Evolutionary conservation across 805 yeast species (phyloP).

Genomic region (Saccharomycopsis synnaedendra): DNA sequence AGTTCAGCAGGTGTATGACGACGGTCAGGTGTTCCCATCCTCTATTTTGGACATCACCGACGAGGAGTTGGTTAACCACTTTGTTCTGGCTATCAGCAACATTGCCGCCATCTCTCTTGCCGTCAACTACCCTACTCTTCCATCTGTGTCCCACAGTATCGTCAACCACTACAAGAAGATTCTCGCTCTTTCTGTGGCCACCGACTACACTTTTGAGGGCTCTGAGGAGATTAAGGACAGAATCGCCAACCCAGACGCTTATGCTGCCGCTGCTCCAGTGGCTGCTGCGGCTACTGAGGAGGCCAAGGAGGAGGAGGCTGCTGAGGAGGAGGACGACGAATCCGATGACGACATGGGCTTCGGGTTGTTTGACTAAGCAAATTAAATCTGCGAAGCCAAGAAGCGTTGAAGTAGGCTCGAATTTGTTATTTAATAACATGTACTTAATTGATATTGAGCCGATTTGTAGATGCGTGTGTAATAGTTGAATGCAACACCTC

Average conservation of each 20-base stretch:
- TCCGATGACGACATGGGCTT: conserved; percentile 86
- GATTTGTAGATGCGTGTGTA: no score
- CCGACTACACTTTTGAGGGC: conserved; percentile 98
- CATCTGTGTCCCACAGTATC: conserved; percentile 97
- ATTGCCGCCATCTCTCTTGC: conserved; percentile 96
- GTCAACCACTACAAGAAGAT: conserved; percentile 99
- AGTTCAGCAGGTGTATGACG: conserved; percentile 94
- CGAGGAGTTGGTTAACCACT: conserved; percentile 88
- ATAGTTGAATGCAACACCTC: no score
- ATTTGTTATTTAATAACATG: no score
- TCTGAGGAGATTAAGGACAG: conserved; percentile 99
- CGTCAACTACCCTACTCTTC: conserved; percentile 97
- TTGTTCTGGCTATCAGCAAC: conserved; percentile 83
- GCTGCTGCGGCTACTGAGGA: conserved; percentile 68
- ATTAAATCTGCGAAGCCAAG: background rate
- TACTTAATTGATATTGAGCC: no score
- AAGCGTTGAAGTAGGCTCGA: no score
- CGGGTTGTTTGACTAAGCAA: conserved; percentile 90
- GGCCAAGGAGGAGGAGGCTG: conserved; percentile 61
- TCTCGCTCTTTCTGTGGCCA: conserved; percentile 94
- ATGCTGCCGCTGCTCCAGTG: conserved; percentile 98
- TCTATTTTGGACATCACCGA: conserved; percentile 97
- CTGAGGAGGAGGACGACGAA: conserved; percentile 59
- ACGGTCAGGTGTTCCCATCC: conserved; percentile 97
- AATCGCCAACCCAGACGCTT: conserved; percentile 99